These are phyloP conservation scores for Spathaspora boniae DNA, from an alignment of 805 yeast species.

Conservation along the genomic window DNA sequence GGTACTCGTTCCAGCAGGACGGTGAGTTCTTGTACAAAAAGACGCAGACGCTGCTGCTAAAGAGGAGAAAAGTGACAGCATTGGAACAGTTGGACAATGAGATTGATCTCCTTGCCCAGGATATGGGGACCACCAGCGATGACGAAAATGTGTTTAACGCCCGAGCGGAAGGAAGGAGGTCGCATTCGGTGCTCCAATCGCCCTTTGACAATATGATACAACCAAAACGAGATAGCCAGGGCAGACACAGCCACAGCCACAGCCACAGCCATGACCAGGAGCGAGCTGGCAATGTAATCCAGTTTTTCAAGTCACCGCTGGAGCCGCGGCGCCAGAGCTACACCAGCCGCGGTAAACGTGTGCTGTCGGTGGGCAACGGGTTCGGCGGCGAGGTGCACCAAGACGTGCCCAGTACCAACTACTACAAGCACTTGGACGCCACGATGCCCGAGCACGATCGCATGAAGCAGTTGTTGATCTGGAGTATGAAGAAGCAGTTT, in stretches of 20 bases:
- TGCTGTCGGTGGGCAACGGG: constrained; percentile 74
- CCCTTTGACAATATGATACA: too few species aligned
- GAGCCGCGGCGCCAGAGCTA: constrained; percentile 48
- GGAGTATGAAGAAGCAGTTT: constrained; percentile 59
- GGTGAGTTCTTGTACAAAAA: too few species aligned
- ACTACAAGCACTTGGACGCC: constrained; percentile 59
- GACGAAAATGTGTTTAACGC: too few species aligned
- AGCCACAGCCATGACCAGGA: constrained; percentile 8
- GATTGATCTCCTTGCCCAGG: too few species aligned
- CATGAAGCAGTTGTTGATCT: constrained; percentile 64
- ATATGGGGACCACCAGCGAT: too few species aligned
- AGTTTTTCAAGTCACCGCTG: constrained; percentile 5
- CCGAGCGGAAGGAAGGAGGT: too few species aligned
- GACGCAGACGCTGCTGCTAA: too few species aligned
- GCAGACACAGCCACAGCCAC: background rate
- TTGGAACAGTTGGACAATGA: too few species aligned
- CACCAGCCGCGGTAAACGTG: constrained; percentile 62
- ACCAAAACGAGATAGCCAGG: constrained; percentile 1
- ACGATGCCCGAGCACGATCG: constrained; percentile 68
- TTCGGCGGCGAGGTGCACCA: constrained; percentile 64
- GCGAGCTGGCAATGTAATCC: constrained; percentile 17
- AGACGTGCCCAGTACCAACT: constrained; percentile 51
- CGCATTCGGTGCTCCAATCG: too few species aligned
- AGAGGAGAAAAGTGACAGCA: too few species aligned
- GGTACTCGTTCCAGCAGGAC: too few species aligned